phyloP scores from a whole-genome alignment of 2,329 filamentous ascomycete species.

The Claviceps pazoutovae region DNA sequence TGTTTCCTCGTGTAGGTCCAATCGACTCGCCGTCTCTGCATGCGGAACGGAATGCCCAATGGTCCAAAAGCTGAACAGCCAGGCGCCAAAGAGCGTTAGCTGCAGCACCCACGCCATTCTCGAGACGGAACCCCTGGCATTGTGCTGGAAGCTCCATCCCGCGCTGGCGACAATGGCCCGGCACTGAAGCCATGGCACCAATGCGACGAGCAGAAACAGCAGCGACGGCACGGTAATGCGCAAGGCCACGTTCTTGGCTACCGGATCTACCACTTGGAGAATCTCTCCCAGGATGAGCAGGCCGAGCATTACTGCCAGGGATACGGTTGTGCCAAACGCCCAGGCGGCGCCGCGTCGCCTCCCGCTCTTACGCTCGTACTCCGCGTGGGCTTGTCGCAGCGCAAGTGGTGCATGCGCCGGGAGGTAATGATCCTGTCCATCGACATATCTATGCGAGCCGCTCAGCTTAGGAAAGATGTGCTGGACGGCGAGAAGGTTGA shows the following conservation, averaged over 20 bases:
- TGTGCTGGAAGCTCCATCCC: conserved; percentile 50
- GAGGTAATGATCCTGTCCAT: conserved; percentile 48
- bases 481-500: conserved; percentile 48
- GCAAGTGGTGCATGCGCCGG: conserved; percentile 47
- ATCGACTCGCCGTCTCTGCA: not conserved
- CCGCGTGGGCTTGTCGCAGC: conserved; percentile 44
- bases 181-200: conserved; percentile 69
- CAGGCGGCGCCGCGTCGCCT: conserved; percentile 40
- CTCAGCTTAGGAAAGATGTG: conserved; percentile 64
- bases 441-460: conserved; percentile 30
- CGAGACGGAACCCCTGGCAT: conserved; percentile 40
- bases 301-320: conserved; percentile 61
- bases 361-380: conserved; percentile 39
- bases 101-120: conserved; percentile 53
- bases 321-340: conserved; percentile 65
- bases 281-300: conserved; percentile 78
- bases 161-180: conserved; percentile 44
- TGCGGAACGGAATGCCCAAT: conserved; percentile 48
- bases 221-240: conserved; percentile 56
- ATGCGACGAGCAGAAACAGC: conserved; percentile 55
- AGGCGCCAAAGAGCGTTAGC: conserved; percentile 44
- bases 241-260: conserved; percentile 54
- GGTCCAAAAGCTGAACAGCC: conserved; percentile 67
- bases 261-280: conserved; percentile 55
- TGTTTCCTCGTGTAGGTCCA: conserved; percentile 3